These are phyloP conservation scores for Penstemon davidsonii DNA, from an alignment of 257 asterid genomes.

Conservation along the genomic window DNA sequence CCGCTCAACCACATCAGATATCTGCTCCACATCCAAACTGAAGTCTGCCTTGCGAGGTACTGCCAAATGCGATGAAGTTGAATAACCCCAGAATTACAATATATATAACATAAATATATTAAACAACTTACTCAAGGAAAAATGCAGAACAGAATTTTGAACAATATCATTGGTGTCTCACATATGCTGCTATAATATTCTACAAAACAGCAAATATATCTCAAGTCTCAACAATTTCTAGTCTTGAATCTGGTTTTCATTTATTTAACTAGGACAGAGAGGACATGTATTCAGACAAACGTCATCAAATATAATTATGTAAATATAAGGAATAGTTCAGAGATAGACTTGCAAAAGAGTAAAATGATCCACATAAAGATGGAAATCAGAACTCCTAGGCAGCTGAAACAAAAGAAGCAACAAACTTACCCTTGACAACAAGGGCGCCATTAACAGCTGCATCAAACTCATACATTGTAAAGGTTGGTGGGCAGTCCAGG, in stretches of 20 bases:
- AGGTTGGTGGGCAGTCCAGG: constrained; percentile 97
- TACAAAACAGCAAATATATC: constrained; percentile 10
- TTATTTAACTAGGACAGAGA: neutral
- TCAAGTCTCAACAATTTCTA: neutral
- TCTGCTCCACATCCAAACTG: constrained; percentile 77
- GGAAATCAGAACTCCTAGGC: constrained; percentile 11
- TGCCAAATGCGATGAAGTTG: constrained; percentile 31
- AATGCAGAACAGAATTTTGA: neutral
- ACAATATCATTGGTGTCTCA: neutral
- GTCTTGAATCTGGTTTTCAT: constrained; percentile 10
- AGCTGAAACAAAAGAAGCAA: constrained; percentile 12
- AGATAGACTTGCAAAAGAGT: constrained; percentile 11
- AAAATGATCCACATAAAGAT: constrained; percentile 6
- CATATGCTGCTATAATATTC: constrained; percentile 14
- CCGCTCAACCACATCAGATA: constrained; percentile 64
- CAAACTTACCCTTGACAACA: constrained; percentile 72
- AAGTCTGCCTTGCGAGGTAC: constrained; percentile 85
- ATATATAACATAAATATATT: constrained; percentile 5
- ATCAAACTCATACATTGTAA: constrained; percentile 97
- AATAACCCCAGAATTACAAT: constrained; percentile 11
- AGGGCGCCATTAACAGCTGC: constrained; percentile 94
- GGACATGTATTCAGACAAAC: neutral
- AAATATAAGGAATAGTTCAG: constrained; percentile 5
- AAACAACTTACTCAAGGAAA: constrained; percentile 12
- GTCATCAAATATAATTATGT: constrained; percentile 1